phyloP scores from a whole-genome alignment of 2,329 filamentous ascomycete genomes.

The Celoporthe dispersa region DNA sequence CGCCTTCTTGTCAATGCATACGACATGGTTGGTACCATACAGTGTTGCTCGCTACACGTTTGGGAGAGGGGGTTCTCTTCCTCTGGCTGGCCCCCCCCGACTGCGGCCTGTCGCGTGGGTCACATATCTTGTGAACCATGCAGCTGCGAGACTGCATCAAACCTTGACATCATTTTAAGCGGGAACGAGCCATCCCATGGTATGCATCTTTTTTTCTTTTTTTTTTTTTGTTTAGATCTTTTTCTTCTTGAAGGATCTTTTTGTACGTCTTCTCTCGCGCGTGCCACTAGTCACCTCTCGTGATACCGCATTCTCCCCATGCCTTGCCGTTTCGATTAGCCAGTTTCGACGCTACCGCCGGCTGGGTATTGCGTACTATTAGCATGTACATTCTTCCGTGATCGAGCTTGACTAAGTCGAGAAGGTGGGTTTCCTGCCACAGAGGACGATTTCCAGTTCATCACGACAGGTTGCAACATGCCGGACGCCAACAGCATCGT shows the following conservation, averaged over 20 bases:
- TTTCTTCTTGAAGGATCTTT: not conserved
- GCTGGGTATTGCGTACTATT: constrained; percentile 19
- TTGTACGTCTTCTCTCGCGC: not conserved
- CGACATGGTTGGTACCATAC: constrained; percentile 4
- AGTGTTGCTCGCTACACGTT: not conserved
- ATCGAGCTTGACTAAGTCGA: constrained; percentile 26
- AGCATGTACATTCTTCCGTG: constrained; percentile 8
- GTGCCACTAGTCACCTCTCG: constrained; percentile 4
- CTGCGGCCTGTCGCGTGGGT: constrained; percentile 7
- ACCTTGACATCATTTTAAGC: constrained; percentile 16
- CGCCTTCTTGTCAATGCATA: constrained; percentile 8
- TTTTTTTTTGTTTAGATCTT: too few relatives aligned
- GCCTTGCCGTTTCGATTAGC: constrained; percentile 17
- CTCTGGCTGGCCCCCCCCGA: not conserved
- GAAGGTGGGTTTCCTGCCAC: constrained; percentile 25
- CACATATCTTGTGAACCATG: constrained; percentile 4
- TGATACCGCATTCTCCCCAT: constrained; percentile 10
- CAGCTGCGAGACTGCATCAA: constrained; percentile 5
- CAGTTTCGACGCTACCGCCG: constrained; percentile 15
- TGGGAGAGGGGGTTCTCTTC: not conserved
- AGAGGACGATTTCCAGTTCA: constrained; percentile 2
- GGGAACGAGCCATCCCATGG: not conserved
- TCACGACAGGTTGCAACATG: constrained; percentile 6
- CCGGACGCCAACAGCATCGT: not conserved
- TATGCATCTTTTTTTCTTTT: not conserved